These are phyloP conservation scores for Nannochloropsis oceanica DNA, from an alignment of 108 stramenopile genomes.

Conservation along the genomic window DNA sequence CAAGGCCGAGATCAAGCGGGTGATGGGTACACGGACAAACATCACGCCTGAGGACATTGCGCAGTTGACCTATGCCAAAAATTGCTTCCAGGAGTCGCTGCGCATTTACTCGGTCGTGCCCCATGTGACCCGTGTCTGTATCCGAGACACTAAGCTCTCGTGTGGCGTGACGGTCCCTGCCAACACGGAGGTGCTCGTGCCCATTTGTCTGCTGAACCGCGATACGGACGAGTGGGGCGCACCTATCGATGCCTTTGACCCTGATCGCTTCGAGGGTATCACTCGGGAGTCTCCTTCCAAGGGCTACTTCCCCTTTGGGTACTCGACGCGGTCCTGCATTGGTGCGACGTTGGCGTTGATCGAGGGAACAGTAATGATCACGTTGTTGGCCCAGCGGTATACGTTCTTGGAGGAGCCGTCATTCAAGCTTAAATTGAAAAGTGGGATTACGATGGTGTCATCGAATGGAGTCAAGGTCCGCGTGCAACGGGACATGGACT, in stretches of 20 bases:
- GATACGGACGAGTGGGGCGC: conserved; percentile 18
- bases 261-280: conserved; percentile 16
- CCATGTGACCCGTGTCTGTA: conserved; percentile 12
- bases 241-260: conserved; percentile 20
- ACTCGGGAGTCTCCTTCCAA: background rate
- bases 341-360: conserved; percentile 17
- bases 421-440: conserved; percentile 20
- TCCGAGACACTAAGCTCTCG: background rate
- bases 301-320: conserved; percentile 34
- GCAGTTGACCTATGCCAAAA: background rate
- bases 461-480: background rate
- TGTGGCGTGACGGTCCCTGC: background rate
- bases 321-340: conserved; percentile 26
- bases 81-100: conserved; percentile 17
- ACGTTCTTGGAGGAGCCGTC: background rate
- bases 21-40: background rate
- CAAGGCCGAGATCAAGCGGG: background rate
- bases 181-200: conserved; percentile 6
- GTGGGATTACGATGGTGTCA: conserved; percentile 23
- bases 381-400: background rate
- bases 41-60: conserved; percentile 11
- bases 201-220: conserved; percentile 19
- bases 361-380: conserved; percentile 9
- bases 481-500: background rate
- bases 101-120: conserved; percentile 33